These are phyloP conservation scores for Diaporthe citriasiana DNA, from an alignment of 2,329 filamentous ascomycete species.

Conservation along the genomic window DNA sequence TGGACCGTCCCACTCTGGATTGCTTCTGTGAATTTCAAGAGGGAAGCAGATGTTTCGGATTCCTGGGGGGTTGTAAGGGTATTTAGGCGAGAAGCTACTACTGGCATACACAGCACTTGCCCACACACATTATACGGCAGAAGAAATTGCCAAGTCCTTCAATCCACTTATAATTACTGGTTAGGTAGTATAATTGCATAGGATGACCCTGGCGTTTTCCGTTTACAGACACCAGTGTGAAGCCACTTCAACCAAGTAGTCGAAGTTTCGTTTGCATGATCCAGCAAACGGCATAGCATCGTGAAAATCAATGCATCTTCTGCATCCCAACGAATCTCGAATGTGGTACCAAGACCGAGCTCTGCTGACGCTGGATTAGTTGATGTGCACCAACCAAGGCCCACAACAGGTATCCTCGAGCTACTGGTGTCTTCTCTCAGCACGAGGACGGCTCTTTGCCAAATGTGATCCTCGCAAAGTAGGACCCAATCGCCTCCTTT, in stretches of 20 bases:
- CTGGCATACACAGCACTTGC: no score
- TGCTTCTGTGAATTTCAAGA: no score
- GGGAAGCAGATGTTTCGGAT: no score
- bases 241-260: not conserved
- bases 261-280: no score
- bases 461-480: no score
- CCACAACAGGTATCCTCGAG: not conserved
- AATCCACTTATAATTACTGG: no score
- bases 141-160: no score
- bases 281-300: not conserved
- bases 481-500: not conserved
- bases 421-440: not conserved
- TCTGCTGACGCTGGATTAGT: no score
- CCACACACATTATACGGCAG: no score
- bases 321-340: not conserved
- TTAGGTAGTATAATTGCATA: not conserved
- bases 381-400: not conserved
- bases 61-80: no score
- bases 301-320: not conserved
- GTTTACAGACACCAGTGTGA: not conserved
- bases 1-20: no score
- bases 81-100: no score
- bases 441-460: not conserved
- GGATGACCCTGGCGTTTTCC: not conserved
- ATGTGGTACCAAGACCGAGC: not conserved